Base-by-base conservation (phyloP, 106 monocot species). In the Dendrobium officinale region DNA sequence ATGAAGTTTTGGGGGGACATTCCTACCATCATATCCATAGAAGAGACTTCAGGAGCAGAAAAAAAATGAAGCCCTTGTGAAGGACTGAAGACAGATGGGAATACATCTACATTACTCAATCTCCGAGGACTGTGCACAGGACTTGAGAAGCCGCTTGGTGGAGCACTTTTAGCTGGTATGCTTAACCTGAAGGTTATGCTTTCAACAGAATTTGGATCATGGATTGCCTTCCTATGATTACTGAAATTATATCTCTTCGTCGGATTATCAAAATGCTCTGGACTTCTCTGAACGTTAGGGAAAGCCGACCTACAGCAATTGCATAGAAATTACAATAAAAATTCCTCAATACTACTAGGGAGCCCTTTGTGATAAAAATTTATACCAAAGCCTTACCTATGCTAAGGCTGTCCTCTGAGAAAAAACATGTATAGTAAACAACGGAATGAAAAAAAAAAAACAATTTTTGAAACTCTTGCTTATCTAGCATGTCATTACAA, bases 111-210 rank as follows among this genome's bases (percentile, higher is more conserved):
- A 68, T 86, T 77, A 64, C 88, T 90, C 27, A 67, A 67, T 70
- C 88, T 84, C 67, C 87, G 85, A 70, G 98, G 98, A 81, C 94
- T 94, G 73, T 68, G 81, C 24, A 81, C 84, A 43, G 97, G 97
- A 82, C 94, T 98, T 80, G 89, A 92, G 61, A 98, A 82, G 26
- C 75, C 85, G 85, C 92, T 94, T 24, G 88, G 42, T 76, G 94
- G 94, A 80, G 92, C 92, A 90, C 94, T 94, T 84, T 88, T 94
- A 79, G 89, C 84, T 75, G 94, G 94, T 48, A 91, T 79, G 40
- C 83, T 90, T 66, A 92, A 55, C 44, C 83, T 85, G 61, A 92
- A 89, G 48, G 75, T 84, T 9, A 18, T 66, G 61, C 48, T 59
- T 79, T 79, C 85, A 84, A 59, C 66, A 68, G 90, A 79, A 87